phyloP scores from a whole-genome alignment of 2,329 filamentous ascomycete species.

The Aspergillus glaucus region DNA sequence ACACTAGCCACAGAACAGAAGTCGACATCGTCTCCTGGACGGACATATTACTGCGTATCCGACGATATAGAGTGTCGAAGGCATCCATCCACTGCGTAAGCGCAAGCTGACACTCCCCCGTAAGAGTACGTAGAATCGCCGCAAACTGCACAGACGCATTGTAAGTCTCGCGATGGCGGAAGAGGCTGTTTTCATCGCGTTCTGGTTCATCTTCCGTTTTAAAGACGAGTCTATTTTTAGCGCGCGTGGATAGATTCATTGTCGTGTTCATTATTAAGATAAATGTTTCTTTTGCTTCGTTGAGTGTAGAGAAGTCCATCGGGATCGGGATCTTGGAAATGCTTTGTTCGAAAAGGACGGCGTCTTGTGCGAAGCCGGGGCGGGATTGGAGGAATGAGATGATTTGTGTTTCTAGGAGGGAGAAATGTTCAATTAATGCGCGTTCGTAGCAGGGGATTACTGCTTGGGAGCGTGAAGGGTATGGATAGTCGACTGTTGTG shows the following conservation, averaged over 20 bases:
- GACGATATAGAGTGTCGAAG: neutral
- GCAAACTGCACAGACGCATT: neutral
- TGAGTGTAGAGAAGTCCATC: neutral
- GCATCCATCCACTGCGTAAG: neutral
- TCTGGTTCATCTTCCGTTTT: neutral
- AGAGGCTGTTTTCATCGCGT: neutral
- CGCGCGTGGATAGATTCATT: neutral
- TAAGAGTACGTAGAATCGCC: neutral
- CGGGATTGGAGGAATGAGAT: neutral
- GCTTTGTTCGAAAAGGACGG: neutral
- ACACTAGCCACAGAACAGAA: neutral
- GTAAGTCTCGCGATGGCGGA: neutral
- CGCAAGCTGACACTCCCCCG: neutral
- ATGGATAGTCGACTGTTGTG: neutral
- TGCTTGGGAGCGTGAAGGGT: neutral
- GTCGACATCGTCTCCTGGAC: neutral
- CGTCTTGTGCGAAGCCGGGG: neutral
- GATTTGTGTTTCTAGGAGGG: neutral
- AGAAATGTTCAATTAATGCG: neutral
- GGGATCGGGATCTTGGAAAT: neutral
- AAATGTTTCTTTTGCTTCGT: neutral
- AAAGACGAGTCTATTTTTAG: neutral
- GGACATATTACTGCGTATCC: neutral
- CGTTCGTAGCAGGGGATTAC: neutral
- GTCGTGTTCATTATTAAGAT: neutral